phyloP scores from a whole-genome alignment of 257 asterid genomes.

The Jacaranda copaia region DNA sequence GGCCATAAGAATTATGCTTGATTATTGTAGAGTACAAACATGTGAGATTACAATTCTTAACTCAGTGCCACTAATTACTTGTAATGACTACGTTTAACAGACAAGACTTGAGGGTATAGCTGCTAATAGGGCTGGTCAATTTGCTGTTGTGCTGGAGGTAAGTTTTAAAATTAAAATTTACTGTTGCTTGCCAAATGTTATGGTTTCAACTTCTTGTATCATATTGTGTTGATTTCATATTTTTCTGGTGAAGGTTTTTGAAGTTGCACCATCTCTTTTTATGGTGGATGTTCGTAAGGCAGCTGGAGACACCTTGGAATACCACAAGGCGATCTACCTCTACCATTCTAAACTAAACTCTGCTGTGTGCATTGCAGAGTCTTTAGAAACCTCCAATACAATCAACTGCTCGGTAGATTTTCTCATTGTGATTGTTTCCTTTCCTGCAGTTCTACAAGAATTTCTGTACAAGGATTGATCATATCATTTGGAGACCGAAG shows the following conservation, averaged over 20 bases:
- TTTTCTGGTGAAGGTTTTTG: conserved; percentile 61
- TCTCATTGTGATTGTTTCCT: conserved; percentile 30
- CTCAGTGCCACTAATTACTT: conserved; percentile 28
- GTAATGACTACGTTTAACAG: conserved; percentile 53
- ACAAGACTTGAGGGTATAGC: conserved; percentile 87
- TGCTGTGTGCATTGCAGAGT: neutral
- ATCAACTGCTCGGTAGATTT: neutral
- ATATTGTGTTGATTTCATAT: neutral
- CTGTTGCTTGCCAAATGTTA: conserved; percentile 14
- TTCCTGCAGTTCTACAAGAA: conserved; percentile 84
- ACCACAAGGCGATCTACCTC: conserved; percentile 70
- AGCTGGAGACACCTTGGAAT: conserved; percentile 93
- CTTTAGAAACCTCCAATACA: neutral
- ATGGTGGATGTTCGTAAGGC: conserved; percentile 97
- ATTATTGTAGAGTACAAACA: conserved; percentile 11
- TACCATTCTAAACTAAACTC: conserved; percentile 14
- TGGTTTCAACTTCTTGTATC: conserved; percentile 2
- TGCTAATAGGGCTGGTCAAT: conserved; percentile 67
- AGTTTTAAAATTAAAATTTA: conserved; percentile 24
- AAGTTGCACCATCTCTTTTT: conserved; percentile 90
- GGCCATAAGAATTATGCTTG: neutral
- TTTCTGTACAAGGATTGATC: conserved; percentile 59
- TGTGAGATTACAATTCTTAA: conserved; percentile 11
- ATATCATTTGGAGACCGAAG: conserved; percentile 77
- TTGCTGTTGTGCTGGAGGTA: conserved; percentile 97